phyloP scores from a whole-genome alignment of 768 basidiomycete genomes.

The Mycena polygramma region DNA sequence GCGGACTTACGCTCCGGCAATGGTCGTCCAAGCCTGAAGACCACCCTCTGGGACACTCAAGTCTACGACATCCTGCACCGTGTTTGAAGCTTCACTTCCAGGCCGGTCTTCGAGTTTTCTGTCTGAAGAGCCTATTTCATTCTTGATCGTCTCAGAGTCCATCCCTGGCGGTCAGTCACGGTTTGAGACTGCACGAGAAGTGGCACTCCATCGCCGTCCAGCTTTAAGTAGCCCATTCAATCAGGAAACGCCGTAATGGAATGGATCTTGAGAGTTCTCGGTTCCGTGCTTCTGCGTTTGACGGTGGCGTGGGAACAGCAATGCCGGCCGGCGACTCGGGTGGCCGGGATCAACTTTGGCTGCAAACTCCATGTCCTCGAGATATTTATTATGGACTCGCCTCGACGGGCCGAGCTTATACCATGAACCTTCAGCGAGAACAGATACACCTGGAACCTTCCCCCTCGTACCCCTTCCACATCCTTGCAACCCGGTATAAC shows the following conservation, averaged over 20 bases:
- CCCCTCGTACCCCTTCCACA: conserved; percentile 17
- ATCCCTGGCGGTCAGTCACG: too few species aligned
- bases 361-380: too few species aligned
- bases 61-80: neutral
- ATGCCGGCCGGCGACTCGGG: too few species aligned
- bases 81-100: neutral
- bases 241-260: too few species aligned
- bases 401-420: neutral
- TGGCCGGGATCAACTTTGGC: too few species aligned
- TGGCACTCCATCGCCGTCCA: too few species aligned
- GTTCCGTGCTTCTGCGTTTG: too few species aligned
- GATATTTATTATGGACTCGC: too few species aligned
- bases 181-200: too few species aligned
- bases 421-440: neutral
- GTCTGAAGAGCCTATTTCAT: neutral
- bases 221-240: neutral
- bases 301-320: too few species aligned
- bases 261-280: too few species aligned
- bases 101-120: neutral
- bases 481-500: conserved; percentile 19
- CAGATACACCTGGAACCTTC: neutral
- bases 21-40: conserved; percentile 19
- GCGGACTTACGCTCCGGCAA: conserved; percentile 21
- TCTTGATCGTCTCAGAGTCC: neutral
- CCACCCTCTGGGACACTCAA: conserved; percentile 24